Evolutionary conservation across 2,329 filamentous ascomycete species (phyloP).

Genomic region (Fusarium verticillioides): DNA sequence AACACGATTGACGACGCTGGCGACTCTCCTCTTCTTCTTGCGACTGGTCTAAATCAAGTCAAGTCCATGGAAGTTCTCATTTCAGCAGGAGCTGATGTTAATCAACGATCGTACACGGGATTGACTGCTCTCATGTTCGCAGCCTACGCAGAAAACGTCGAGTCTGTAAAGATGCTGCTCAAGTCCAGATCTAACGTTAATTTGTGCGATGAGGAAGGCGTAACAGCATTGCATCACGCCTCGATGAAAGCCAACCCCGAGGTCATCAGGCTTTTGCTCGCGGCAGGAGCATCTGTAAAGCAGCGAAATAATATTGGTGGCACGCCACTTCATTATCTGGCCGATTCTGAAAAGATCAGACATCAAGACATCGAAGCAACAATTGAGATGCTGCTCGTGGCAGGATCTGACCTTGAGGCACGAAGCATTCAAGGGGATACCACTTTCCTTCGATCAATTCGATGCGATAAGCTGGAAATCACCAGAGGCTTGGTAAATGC

Average conservation of each 20-base stretch:
- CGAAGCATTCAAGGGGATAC: rapidly evolving
- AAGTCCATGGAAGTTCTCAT: constrained; percentile 1
- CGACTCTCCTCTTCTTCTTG: background rate
- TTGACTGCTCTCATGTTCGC: background rate
- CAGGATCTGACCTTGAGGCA: background rate
- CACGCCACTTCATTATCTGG: background rate
- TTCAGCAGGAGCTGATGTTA: constrained; percentile 12
- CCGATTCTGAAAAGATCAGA: rapidly evolving
- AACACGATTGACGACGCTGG: background rate
- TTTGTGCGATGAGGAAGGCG: rapidly evolving
- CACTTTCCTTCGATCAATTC: rapidly evolving
- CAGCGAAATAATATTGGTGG: rapidly evolving
- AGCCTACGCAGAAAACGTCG: rapidly evolving
- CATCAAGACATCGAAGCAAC: background rate
- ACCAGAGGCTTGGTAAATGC: background rate
- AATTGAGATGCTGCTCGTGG: background rate
- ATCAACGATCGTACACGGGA: background rate
- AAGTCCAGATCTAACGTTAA: background rate
- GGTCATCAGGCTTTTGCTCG: background rate
- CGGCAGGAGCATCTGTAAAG: constrained; percentile 7
- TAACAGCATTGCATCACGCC: background rate
- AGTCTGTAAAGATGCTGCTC: constrained; percentile 2
- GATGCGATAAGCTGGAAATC: rapidly evolving
- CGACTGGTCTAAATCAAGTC: rapidly evolving
- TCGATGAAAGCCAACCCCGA: rapidly evolving